These are phyloP conservation scores for Scheffersomyces illinoinensis DNA, from an alignment of 1,139 yeast species.

Conservation along the genomic window DNA sequence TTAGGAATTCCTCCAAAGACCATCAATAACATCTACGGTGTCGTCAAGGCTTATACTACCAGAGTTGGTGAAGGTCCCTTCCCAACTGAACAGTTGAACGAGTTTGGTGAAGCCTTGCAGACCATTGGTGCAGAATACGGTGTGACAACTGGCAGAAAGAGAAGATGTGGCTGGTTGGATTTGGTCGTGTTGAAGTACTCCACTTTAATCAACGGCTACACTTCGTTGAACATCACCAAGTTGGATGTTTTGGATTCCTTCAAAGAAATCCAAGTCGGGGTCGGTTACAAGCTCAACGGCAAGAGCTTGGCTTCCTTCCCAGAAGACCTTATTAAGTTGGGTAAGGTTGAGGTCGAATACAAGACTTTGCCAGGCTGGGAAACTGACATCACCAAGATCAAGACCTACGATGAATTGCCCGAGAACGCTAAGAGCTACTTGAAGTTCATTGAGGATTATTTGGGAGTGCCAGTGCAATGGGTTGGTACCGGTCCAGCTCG, in stretches of 20 bases:
- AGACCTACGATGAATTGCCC: constrained; percentile 76
- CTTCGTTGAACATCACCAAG: constrained; percentile 90
- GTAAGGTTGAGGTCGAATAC: constrained; percentile 88
- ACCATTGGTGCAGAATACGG: constrained; percentile 94
- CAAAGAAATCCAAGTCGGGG: constrained; percentile 83
- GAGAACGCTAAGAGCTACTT: constrained; percentile 83
- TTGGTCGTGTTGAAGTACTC: constrained; percentile 93
- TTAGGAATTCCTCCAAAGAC: constrained; percentile 89
- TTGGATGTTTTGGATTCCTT: constrained; percentile 91
- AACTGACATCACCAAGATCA: constrained; percentile 72
- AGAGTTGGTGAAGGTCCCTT: constrained; percentile 99
- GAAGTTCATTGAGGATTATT: constrained; percentile 78
- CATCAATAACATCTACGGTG: constrained; percentile 85
- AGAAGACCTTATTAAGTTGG: constrained; percentile 80
- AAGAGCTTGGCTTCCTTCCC: constrained; percentile 80
- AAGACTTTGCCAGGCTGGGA: constrained; percentile 95
- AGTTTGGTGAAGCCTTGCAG: constrained; percentile 84
- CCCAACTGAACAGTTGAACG: constrained; percentile 96
- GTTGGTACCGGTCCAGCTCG: constrained; percentile 99
- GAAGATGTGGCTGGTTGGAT: constrained; percentile 99
- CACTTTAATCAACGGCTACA: constrained; percentile 88
- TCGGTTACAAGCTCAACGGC: constrained; percentile 78
- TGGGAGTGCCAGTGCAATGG: constrained; percentile 89
- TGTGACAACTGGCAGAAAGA: constrained; percentile 98
- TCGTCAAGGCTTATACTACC: constrained; percentile 97